phyloP scores from a whole-genome alignment of 2,329 filamentous ascomycete species.

The Neonectria magnoliae region DNA sequence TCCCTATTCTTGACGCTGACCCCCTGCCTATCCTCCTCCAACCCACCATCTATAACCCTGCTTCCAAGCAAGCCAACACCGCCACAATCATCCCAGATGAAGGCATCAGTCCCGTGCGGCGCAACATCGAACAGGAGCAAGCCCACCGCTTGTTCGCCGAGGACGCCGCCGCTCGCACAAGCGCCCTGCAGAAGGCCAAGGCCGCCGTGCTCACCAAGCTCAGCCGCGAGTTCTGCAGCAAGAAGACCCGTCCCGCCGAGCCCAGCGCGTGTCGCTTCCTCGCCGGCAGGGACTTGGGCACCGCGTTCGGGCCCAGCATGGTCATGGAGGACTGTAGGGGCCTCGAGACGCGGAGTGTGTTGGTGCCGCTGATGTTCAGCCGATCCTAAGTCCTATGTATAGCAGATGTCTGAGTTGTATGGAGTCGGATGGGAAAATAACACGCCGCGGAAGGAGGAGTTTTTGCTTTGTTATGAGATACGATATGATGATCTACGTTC shows the following conservation, averaged over 20 bases:
- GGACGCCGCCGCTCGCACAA: constrained; percentile 63
- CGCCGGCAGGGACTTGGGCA: constrained; percentile 44
- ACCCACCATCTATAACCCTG: constrained; percentile 66
- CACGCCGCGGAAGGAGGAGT: constrained; percentile 19
- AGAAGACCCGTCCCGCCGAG: constrained; percentile 46
- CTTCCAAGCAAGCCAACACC: constrained; percentile 21
- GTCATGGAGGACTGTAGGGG: constrained; percentile 56
- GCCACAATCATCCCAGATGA: constrained; percentile 46
- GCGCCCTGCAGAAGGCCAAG: constrained; percentile 67
- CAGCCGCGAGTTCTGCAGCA: constrained; percentile 59
- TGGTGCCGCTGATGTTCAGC: constrained; percentile 71
- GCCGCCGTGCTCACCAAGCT: constrained; percentile 69
- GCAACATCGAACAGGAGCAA: constrained; percentile 66
- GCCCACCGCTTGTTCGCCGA: constrained; percentile 66
- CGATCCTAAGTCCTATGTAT: constrained; percentile 45
- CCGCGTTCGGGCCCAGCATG: constrained; percentile 46
- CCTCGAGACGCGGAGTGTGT: constrained; percentile 61
- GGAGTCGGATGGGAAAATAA: constrained; percentile 13
- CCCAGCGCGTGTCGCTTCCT: constrained; percentile 49
- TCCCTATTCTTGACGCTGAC: constrained; percentile 60
- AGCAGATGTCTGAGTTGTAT: constrained; percentile 3
- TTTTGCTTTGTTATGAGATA: constrained; percentile 46
- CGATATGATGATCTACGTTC: constrained; percentile 31
- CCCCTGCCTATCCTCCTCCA: constrained; percentile 65
- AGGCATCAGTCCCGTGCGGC: constrained; percentile 66